Conservation (phyloP, 768 basidiomycete genomes). For the Guyanaporus albipodus region DNA sequence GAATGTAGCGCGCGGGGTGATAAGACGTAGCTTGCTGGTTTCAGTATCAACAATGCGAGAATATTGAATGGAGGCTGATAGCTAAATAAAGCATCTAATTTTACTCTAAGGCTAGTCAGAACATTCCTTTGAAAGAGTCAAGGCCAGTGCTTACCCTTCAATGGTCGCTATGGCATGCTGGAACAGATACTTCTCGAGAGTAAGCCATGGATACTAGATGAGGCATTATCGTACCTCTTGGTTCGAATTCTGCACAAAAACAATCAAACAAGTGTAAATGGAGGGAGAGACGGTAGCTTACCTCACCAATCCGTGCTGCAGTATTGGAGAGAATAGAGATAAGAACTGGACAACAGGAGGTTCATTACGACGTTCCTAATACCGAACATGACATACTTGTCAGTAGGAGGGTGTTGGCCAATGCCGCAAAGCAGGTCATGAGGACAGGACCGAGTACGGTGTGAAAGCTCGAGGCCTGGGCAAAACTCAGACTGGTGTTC, state of each 20-base stretch:
- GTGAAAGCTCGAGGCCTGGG: slow-evolving; percentile 56
- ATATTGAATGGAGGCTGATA: slow-evolving; percentile 91
- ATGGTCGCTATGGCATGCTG: slow-evolving; percentile 85
- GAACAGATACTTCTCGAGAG: slow-evolving; percentile 65
- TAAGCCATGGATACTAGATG: slow-evolving; percentile 11
- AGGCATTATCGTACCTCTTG: slow-evolving; percentile 44
- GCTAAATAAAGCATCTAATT: slow-evolving; percentile 85
- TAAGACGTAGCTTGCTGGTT: slow-evolving; percentile 72
- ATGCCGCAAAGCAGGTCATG: slow-evolving; percentile 75
- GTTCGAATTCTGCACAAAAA: slow-evolving; percentile 46
- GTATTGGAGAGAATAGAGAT: slow-evolving; percentile 92
- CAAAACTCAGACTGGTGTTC: slow-evolving; percentile 61
- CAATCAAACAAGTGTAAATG: neutral
- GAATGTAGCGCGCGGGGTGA: slow-evolving; percentile 78
- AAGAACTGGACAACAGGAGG: slow-evolving; percentile 39
- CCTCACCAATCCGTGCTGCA: slow-evolving; percentile 70
- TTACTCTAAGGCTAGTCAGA: slow-evolving; percentile 51
- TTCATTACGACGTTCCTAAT: slow-evolving; percentile 5
- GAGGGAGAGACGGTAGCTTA: slow-evolving; percentile 25
- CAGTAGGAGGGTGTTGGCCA: slow-evolving; percentile 73
- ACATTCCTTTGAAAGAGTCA: neutral
- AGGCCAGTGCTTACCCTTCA: slow-evolving; percentile 57
- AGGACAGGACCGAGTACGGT: slow-evolving; percentile 72
- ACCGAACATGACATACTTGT: slow-evolving; percentile 54
- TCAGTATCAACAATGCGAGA: slow-evolving; percentile 73